phyloP scores from a whole-genome alignment of 179 eudicot genomes.

The Sideroxylon spinosum region DNA sequence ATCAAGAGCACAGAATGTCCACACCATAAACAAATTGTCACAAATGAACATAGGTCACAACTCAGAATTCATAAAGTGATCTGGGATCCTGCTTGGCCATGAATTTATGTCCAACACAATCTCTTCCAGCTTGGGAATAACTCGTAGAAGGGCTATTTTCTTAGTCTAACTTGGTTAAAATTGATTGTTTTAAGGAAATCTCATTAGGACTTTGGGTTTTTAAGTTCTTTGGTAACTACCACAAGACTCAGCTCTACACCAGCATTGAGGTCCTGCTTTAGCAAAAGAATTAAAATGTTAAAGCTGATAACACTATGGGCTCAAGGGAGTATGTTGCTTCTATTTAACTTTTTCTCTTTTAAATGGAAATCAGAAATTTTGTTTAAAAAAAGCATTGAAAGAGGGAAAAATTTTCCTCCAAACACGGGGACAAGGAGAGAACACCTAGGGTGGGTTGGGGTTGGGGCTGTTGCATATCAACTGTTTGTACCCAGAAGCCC shows the following conservation, averaged over 20 bases:
- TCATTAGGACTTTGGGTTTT: neutral
- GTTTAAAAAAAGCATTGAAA: too few relatives aligned
- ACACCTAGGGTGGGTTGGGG: too few relatives aligned
- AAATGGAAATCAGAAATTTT: too few relatives aligned
- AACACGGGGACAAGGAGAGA: too few relatives aligned
- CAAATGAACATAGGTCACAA: neutral
- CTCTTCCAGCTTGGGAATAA: neutral
- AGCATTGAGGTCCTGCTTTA: too few relatives aligned
- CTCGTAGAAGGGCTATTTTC: neutral
- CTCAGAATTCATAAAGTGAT: neutral
- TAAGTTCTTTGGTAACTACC: neutral
- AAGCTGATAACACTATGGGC: too few relatives aligned
- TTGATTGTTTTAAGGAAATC: neutral
- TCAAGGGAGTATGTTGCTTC: too few relatives aligned
- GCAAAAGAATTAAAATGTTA: too few relatives aligned
- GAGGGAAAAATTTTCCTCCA: too few relatives aligned
- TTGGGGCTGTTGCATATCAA: too few relatives aligned
- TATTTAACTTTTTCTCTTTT: too few relatives aligned
- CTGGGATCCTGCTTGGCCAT: neutral
- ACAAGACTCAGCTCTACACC: neutral
- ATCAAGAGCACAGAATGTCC: neutral
- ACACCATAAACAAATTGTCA: neutral
- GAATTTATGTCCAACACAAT: neutral
- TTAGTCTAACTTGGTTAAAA: neutral
- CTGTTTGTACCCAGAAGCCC: too few relatives aligned